These are phyloP conservation scores for Manihot esculenta DNA, from an alignment of 441 rosid species.

Conservation along the genomic window DNA sequence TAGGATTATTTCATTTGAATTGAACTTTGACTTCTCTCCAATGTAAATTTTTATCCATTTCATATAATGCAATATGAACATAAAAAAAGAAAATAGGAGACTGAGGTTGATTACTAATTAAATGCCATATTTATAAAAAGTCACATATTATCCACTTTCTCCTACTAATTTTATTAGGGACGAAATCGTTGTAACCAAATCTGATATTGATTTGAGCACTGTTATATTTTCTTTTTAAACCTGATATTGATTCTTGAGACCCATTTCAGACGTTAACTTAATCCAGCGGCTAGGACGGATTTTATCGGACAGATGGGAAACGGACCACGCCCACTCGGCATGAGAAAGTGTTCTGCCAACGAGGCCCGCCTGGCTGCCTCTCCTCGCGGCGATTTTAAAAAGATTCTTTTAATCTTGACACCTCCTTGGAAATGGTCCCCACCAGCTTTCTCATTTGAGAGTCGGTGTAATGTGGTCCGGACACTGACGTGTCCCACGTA, in stretches of 20 bases:
- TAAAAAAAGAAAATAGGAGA: too few species aligned
- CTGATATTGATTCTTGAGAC: background rate
- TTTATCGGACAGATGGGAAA: slow-evolving; percentile 19
- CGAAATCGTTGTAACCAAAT: too few species aligned
- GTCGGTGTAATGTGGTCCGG: slow-evolving; percentile 39
- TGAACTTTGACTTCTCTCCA: too few species aligned
- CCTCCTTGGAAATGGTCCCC: slow-evolving; percentile 36
- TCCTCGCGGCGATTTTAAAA: background rate
- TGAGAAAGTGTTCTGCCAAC: slow-evolving; percentile 27
- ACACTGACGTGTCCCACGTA: slow-evolving; percentile 44
- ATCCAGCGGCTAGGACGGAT: slow-evolving; percentile 16
- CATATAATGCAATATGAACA: too few species aligned
- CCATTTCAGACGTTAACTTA: slow-evolving; percentile 1
- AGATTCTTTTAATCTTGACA: slow-evolving; percentile 18
- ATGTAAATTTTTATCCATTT: too few species aligned
- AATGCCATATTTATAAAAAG: too few species aligned
- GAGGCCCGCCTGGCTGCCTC: slow-evolving; percentile 15
- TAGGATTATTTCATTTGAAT: too few species aligned
- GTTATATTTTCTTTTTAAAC: too few species aligned
- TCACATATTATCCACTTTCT: too few species aligned
- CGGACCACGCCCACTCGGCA: slow-evolving; percentile 16
- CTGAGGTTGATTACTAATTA: too few species aligned
- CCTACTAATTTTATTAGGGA: too few species aligned
- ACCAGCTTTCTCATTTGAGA: slow-evolving; percentile 22
- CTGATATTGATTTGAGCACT: too few species aligned